These are phyloP conservation scores for Microsporum audouinii DNA, from an alignment of 2,329 filamentous ascomycete genomes.

Conservation along the genomic window DNA sequence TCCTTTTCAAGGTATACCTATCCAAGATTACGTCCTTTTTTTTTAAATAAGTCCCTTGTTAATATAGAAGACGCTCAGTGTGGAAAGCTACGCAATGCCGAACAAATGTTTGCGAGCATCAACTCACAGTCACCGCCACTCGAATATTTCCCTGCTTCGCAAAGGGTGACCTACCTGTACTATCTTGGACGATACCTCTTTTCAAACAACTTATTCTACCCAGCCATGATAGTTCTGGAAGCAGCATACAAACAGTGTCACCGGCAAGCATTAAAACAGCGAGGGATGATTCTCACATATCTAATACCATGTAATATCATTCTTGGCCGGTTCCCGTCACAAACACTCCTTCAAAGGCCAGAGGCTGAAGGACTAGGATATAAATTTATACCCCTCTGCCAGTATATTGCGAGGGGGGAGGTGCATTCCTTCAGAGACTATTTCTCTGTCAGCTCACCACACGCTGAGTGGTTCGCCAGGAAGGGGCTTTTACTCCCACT, in stretches of 20 bases:
- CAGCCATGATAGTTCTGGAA: slow-evolving; percentile 63
- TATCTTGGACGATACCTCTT: slow-evolving; percentile 88
- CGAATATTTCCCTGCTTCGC: slow-evolving; percentile 67
- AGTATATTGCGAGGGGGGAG: slow-evolving; percentile 61
- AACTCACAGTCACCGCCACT: slow-evolving; percentile 71
- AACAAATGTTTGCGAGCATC: slow-evolving; percentile 83
- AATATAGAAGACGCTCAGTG: slow-evolving; percentile 40
- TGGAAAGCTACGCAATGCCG: slow-evolving; percentile 68
- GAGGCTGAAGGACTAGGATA: slow-evolving; percentile 55
- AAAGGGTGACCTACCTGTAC: slow-evolving; percentile 87
- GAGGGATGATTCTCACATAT: slow-evolving; percentile 69
- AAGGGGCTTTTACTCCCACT: slow-evolving; percentile 67
- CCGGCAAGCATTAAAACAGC: slow-evolving; percentile 49
- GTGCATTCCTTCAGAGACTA: slow-evolving; percentile 61
- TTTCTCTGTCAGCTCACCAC: slow-evolving; percentile 42
- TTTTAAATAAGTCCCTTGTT: background rate
- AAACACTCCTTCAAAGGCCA: slow-evolving; percentile 53
- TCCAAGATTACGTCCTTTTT: background rate
- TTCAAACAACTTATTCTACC: slow-evolving; percentile 69
- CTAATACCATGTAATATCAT: slow-evolving; percentile 74
- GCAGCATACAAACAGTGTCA: slow-evolving; percentile 69
- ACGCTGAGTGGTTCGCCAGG: slow-evolving; percentile 62
- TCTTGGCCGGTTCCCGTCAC: slow-evolving; percentile 69
- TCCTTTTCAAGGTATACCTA: slow-evolving; percentile 59
- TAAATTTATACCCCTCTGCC: slow-evolving; percentile 62